These are phyloP conservation scores for Nitzschia sp. DNA, from an alignment of 108 stramenopile species.

Conservation along the genomic window DNA sequence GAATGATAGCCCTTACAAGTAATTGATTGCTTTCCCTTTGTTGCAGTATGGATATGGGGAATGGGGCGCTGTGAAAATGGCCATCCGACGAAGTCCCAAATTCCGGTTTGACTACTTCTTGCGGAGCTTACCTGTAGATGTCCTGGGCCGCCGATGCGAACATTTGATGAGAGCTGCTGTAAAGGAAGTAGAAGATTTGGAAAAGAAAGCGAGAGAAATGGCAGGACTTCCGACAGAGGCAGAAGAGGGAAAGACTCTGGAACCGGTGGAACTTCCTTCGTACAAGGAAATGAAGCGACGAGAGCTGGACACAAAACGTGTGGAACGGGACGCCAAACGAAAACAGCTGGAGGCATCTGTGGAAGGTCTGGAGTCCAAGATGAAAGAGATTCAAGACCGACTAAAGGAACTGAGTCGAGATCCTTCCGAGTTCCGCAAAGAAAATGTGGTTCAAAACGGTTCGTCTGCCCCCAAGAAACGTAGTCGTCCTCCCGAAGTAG, in stretches of 20 bases:
- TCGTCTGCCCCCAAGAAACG: slow-evolving; percentile 14
- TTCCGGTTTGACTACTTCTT: slow-evolving; percentile 89
- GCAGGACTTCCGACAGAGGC: slow-evolving; percentile 43
- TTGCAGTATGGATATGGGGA: slow-evolving; percentile 79
- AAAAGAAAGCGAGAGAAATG: slow-evolving; percentile 65
- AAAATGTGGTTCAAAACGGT: slow-evolving; percentile 15
- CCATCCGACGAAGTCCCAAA: slow-evolving; percentile 71
- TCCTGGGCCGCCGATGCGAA: slow-evolving; percentile 74
- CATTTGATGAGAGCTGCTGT: slow-evolving; percentile 82
- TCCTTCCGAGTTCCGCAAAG: slow-evolving; percentile 25
- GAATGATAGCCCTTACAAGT: neutral
- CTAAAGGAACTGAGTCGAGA: slow-evolving; percentile 49
- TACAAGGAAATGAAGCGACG: slow-evolving; percentile 59
- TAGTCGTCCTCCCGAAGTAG: slow-evolving; percentile 1
- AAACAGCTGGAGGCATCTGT: slow-evolving; percentile 71
- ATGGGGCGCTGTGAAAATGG: slow-evolving; percentile 87
- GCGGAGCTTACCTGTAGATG: slow-evolving; percentile 53
- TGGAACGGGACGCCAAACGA: slow-evolving; percentile 44
- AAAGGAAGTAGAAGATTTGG: slow-evolving; percentile 79
- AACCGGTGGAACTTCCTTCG: slow-evolving; percentile 55
- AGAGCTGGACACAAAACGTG: slow-evolving; percentile 38
- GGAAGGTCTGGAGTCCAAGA: slow-evolving; percentile 67
- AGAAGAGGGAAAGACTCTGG: slow-evolving; percentile 44
- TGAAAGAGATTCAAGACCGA: slow-evolving; percentile 64
- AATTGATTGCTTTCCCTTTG: neutral